Conservation (phyloP, 352 stramenopile genomes). For the Globisporangium canariense region DNA sequence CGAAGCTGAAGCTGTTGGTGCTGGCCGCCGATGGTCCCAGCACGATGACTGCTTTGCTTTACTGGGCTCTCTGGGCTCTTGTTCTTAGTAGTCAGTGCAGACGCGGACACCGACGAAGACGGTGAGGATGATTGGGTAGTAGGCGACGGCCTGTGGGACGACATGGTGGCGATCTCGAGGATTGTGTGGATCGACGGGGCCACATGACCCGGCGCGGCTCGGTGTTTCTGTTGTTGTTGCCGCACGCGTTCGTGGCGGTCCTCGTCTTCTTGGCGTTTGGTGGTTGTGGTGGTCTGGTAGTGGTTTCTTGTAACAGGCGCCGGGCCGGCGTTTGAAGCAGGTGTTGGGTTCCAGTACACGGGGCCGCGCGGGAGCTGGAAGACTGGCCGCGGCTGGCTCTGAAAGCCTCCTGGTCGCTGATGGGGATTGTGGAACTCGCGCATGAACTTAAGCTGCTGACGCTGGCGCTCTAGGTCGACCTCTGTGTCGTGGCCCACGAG, state of each 20-base stretch:
- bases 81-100: background rate
- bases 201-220: background rate
- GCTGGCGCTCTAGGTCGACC: slow-evolving; percentile 9
- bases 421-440: slow-evolving; percentile 2
- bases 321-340: background rate
- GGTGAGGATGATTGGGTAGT: background rate
- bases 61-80: background rate
- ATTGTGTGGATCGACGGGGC: slow-evolving; percentile 11
- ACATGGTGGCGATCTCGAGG: slow-evolving; percentile 10
- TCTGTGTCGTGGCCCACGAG: background rate
- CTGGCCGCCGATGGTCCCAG: background rate
- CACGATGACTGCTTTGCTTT: background rate
- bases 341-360: slow-evolving; percentile 10
- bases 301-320: background rate
- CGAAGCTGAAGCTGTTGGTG: background rate
- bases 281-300: background rate
- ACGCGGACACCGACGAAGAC: background rate
- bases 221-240: background rate
- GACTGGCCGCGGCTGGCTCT: background rate
- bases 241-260: background rate
- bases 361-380: background rate
- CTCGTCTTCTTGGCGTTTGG: background rate
- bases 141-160: background rate
- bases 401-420: background rate
- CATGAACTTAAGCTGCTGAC: slow-evolving; percentile 5